phyloP scores from a whole-genome alignment of 106 monocot species.

The Acanthochlamys bracteata region DNA sequence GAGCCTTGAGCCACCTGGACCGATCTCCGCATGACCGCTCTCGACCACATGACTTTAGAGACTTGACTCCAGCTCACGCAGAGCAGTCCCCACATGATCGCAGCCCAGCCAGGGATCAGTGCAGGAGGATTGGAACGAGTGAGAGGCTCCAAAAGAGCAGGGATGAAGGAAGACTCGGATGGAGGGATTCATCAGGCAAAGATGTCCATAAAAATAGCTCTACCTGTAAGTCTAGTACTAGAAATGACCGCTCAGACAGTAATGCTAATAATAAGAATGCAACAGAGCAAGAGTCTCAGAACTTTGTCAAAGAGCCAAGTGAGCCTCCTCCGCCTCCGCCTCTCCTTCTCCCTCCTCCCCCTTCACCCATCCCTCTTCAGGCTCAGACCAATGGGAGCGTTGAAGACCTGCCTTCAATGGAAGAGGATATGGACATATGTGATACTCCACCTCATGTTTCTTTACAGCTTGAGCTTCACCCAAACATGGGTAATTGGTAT shows the following conservation, averaged over 20 bases:
- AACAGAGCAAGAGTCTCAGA: conserved; percentile 28
- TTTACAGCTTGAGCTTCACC: conserved; percentile 23
- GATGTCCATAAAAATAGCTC: conserved; percentile 25
- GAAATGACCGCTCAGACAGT: conserved; percentile 28
- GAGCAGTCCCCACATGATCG: conserved; percentile 37
- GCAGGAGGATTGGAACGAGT: conserved; percentile 19
- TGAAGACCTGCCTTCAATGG: conserved; percentile 70
- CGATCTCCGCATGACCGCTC: conserved; percentile 5
- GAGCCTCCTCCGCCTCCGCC: conserved; percentile 49
- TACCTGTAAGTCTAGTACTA: conserved; percentile 23
- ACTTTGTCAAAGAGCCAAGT: conserved; percentile 20
- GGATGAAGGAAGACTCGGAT: conserved; percentile 23
- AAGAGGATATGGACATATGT: conserved; percentile 99
- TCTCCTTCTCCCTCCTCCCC: conserved; percentile 37
- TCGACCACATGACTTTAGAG: conserved; percentile 12
- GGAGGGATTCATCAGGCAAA: conserved; percentile 30
- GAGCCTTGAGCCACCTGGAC: conserved; percentile 3
- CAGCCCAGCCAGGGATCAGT: conserved; percentile 13
- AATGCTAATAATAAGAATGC: conserved; percentile 26
- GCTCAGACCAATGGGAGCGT: conserved; percentile 20
- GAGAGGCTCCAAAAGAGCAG: conserved; percentile 40
- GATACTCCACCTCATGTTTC: conserved; percentile 84
- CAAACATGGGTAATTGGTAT: conserved; percentile 69
- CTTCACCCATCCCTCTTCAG: conserved; percentile 30
- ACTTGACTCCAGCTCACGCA: conserved; percentile 12